Percentiles rank a stretch among this genome's conserved stretches.
phyloP scores from a whole-genome alignment of 768 basidiomycete species.

The Pleurotus djamor region DNA sequence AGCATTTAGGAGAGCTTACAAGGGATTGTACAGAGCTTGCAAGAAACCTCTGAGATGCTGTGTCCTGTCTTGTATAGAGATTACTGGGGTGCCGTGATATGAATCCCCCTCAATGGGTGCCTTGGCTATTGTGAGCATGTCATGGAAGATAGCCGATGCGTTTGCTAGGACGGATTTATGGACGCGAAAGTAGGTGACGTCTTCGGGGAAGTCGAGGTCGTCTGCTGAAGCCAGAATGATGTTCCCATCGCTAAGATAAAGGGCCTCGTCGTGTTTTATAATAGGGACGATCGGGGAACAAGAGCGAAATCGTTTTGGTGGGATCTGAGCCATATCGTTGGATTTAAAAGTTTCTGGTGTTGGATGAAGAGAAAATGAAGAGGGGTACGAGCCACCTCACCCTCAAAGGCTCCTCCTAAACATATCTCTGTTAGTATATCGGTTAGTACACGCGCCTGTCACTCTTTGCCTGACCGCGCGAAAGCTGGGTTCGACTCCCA shows the following conservation, averaged over 20 bases:
- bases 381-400: no score
- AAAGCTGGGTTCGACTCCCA: no score
- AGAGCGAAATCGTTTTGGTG: no score
- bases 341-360: no score
- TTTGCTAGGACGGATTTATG: conserved; percentile 11
- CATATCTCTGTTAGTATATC: no score
- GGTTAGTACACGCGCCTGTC: no score
- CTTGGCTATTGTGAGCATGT: conserved; percentile 9
- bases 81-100: conserved; percentile 7
- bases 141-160: conserved; percentile 9
- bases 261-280: no score
- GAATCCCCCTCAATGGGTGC: neutral
- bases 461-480: no score
- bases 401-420: no score
- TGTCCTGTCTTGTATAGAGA: conserved; percentile 8
- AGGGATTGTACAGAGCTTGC: conserved; percentile 8
- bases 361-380: no score
- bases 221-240: conserved; percentile 3
- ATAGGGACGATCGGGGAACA: no score
- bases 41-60: conserved; percentile 9
- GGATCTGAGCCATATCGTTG: no score
- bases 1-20: neutral
- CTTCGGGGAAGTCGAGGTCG: neutral
- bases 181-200: conserved; percentile 9
- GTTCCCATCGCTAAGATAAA: conserved; percentile 11